Evolutionary conservation across 371 early-diverging fungal genomes (phyloP), one percentile per base, ranked within the genome.

Genomic region (Gilbertella persicaria): DNA sequence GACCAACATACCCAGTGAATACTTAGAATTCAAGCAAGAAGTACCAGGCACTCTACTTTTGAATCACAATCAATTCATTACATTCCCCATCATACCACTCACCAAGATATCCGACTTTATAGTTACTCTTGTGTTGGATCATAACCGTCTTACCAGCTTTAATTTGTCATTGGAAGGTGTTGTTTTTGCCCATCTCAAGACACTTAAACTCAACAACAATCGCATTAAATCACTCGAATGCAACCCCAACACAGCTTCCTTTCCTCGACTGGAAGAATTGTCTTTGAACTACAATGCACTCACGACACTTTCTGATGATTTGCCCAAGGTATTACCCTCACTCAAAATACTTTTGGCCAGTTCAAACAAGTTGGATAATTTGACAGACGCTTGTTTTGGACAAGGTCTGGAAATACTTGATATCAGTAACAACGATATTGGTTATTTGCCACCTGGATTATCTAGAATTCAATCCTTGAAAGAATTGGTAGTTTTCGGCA

Each of bases 361-460:
- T 19, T 71, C 73, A 17, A 88, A 88, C 66, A 64, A 64, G 39
- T 56, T 89, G 36, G 58, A 71, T 21, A 55, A 65, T 6, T 77
- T 89, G 21, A 51, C 63, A 2, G 73, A 81, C 10, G 43, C 47
- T 25, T 54, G 66, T n/a, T 70, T 84, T 47, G 67, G 73, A n/a
- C 64, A 73, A 6, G 14, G 21, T 14, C 38, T 86, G 49, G 60
- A 75, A 16, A 40, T 71, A 0, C 51, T 85, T 41, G 82, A 86
- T 59, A 39, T 88, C 19, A 73, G 78, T 6, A 82, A 84, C 38
- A 88, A 88, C 43, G 80, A 79, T 21, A 84, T 88, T 55, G 71
- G 55, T 0, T 44, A 69, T 5, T 50, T 88, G n/a, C 83, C 86
- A 9, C 86, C 88, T 17, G 64, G 72, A 41, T 47, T 90, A 25